These are phyloP conservation scores for Sarocladium strictum DNA, from an alignment of 2,329 filamentous ascomycete genomes.

Conservation along the genomic window DNA sequence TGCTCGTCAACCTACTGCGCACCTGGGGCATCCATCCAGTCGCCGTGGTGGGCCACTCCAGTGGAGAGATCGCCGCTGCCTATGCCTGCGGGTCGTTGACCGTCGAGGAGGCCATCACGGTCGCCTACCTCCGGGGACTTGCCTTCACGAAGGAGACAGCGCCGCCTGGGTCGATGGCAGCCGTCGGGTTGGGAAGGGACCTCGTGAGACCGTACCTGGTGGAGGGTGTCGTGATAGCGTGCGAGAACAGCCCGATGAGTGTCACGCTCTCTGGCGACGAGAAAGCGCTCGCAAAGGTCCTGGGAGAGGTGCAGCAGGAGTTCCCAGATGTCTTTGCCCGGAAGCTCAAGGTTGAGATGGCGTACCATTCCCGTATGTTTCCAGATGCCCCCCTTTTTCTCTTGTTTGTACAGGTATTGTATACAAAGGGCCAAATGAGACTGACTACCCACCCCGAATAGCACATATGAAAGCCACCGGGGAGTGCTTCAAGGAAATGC, in stretches of 20 bases:
- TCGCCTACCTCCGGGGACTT: constrained; percentile 33
- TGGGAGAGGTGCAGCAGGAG: constrained; percentile 22
- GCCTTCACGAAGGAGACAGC: constrained; percentile 9
- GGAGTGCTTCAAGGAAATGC: no score
- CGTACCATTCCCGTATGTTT: constrained; percentile 33
- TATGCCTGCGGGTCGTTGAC: constrained; percentile 33
- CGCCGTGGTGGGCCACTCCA: constrained; percentile 34
- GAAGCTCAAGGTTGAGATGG: constrained; percentile 30
- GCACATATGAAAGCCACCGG: neutral
- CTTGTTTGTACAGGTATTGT: no score
- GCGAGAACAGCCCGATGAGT: constrained; percentile 29
- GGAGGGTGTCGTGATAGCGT: constrained; percentile 26
- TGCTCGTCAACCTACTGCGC: constrained; percentile 29
- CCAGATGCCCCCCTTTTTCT: no score
- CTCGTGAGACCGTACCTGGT: constrained; percentile 23
- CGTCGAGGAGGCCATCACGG: constrained; percentile 27
- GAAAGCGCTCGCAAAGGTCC: constrained; percentile 17
- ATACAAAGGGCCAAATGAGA: no score
- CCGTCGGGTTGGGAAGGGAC: constrained; percentile 27
- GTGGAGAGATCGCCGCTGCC: constrained; percentile 38
- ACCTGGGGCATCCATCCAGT: constrained; percentile 22
- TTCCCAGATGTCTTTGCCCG: constrained; percentile 22
- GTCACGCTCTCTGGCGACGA: constrained; percentile 30
- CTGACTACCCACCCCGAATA: neutral
- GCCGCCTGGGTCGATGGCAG: constrained; percentile 29